These are phyloP conservation scores for Eimeria praecox DNA, from an alignment of 169 alveolate species.

Conservation along the genomic window DNA sequence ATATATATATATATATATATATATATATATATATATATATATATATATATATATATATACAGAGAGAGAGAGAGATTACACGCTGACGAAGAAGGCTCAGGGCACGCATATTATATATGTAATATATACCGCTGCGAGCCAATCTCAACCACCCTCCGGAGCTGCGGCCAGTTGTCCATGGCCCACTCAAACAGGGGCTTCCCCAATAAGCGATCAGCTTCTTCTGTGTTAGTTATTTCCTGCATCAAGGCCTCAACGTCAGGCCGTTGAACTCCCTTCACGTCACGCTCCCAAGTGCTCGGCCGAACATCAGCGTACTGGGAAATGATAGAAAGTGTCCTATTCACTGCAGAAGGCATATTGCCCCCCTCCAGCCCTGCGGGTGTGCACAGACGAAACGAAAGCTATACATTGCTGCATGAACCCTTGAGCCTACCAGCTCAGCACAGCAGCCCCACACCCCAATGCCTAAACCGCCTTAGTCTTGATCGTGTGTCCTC, in stretches of 20 bases:
- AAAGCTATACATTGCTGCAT: background rate
- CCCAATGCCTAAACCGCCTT: background rate
- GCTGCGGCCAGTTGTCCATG: conserved; percentile 66
- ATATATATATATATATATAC: too few relatives aligned
- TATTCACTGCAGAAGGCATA: conserved; percentile 57
- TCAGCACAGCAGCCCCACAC: background rate
- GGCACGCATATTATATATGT: background rate
- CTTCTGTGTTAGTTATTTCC: background rate
- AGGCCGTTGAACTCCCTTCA: background rate
- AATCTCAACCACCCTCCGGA: conserved; percentile 39
- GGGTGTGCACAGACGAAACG: background rate
- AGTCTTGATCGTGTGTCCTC: background rate
- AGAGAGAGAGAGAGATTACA: background rate
- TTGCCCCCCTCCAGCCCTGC: conserved; percentile 67
- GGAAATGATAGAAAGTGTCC: conserved; percentile 1
- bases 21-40: too few relatives aligned
- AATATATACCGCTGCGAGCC: conserved; percentile 19
- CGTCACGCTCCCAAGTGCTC: conserved; percentile 66
- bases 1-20: too few relatives aligned
- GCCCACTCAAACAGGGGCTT: conserved; percentile 63
- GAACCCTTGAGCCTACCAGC: background rate
- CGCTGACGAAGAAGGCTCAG: background rate
- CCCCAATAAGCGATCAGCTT: conserved; percentile 49
- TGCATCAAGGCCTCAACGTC: conserved; percentile 20
- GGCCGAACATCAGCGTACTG: conserved; percentile 39